phyloP scores from a whole-genome alignment of 352 stramenopile species.

The Aphanomyces stellatus region DNA sequence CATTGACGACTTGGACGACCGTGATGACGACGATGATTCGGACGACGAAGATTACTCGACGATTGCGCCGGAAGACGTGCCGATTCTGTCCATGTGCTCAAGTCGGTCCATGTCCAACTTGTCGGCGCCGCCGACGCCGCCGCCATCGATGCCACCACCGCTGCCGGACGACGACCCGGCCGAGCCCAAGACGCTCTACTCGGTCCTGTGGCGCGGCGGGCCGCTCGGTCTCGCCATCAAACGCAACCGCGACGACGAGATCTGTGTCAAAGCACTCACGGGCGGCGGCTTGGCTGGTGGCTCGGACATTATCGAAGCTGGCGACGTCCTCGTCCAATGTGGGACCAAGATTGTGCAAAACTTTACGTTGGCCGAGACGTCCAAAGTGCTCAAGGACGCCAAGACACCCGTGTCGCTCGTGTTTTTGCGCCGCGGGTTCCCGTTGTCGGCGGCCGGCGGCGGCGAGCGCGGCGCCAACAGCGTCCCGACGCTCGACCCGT shows the following conservation, averaged over 20 bases:
- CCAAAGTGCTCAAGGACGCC: slow-evolving; percentile 4
- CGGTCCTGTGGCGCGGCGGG: slow-evolving; percentile 67
- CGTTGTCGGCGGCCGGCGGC: neutral
- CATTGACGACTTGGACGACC: neutral
- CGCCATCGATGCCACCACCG: neutral
- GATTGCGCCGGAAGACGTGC: neutral
- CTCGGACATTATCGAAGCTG: slow-evolving; percentile 18
- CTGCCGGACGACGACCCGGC: too few relatives aligned
- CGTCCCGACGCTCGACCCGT: neutral
- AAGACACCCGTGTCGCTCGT: slow-evolving; percentile 18
- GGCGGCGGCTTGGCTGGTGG: slow-evolving; percentile 11
- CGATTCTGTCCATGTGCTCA: neutral
- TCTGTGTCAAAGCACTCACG: slow-evolving; percentile 20
- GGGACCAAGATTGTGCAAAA: slow-evolving; percentile 12
- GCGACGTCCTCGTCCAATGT: slow-evolving; percentile 12
- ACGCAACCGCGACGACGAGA: slow-evolving; percentile 14
- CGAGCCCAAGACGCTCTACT: slow-evolving; percentile 32
- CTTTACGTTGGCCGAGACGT: slow-evolving; percentile 7
- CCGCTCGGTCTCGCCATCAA: slow-evolving; percentile 80
- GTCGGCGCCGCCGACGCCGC: neutral
- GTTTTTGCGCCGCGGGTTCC: slow-evolving; percentile 2
- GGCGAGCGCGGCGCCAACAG: neutral
- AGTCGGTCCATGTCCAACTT: neutral
- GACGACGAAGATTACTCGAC: slow-evolving; percentile 1
- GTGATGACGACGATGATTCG: neutral